Conservation (phyloP, 306 rosid genomes). For the Canavalia gladiata region DNA sequence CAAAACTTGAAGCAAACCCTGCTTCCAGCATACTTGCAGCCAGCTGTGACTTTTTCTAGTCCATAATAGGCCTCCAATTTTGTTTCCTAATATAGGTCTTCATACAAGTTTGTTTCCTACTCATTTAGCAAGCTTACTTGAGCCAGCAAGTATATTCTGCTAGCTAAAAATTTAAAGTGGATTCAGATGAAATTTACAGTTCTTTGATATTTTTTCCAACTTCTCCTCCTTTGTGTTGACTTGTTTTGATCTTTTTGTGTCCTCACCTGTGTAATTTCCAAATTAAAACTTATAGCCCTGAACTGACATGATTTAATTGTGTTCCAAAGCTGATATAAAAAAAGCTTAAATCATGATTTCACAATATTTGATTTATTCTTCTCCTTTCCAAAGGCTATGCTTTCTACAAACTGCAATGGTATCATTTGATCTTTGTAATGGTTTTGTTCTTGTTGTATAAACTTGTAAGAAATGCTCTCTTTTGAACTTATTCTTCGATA, state of each 20-base stretch:
- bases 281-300: conserved; percentile 6
- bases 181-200: not conserved
- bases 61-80: not conserved
- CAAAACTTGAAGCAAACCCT: not conserved
- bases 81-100: not conserved
- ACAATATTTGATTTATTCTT: not conserved
- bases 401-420: not conserved
- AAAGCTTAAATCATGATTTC: conserved; percentile 9
- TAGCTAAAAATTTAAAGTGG: not conserved
- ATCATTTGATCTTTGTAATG: not conserved
- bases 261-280: not conserved
- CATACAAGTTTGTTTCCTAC: not conserved
- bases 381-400: not conserved
- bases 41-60: not conserved
- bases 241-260: conserved; percentile 6
- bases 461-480: not conserved
- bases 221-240: not conserved
- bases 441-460: not conserved
- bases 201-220: not conserved
- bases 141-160: not conserved
- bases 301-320: conserved; percentile 8
- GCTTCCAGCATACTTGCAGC: not conserved
- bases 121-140: not conserved
- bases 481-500: no score
- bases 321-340: not conserved